Base-by-base conservation (phyloP, 495 filamentous ascomycete genomes). In the Chaetomium fimeti region DNA sequence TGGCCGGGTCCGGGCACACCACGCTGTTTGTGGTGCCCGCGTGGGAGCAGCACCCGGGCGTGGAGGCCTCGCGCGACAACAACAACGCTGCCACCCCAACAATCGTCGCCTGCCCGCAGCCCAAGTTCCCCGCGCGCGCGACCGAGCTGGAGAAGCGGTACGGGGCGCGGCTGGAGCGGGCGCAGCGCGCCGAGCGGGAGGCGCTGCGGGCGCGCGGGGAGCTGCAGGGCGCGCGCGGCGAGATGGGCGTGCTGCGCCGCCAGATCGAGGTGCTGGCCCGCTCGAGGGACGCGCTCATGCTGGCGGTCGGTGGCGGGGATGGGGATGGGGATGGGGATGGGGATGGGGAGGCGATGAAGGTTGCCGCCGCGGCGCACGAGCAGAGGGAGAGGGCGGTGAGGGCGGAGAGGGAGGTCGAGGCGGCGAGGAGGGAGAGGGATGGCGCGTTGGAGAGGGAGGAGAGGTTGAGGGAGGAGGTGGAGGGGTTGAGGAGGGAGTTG, bases 1-100 rank as follows among this genome's bases (percentile, higher is more conserved):
- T 84, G 0, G 73, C 75, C 15, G 71, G 70, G 20, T 70, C 69
- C n/a, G 79, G 78, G 5, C 68, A 65, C 0, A 66, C 64, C 8
- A 75, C 78, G 0, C 65, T 85, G 57, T 85, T 84, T 65, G 73
- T 84, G 25, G 69, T 83, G 51, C 83, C 82, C 3, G 83, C 79
- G 15, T 78, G 76, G 60, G 68, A 71, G 20, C 67, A 74, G 29
- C 81, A 82, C 62, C 78, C 81, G 0, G 78, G 64, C 38, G 76
- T 74, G 49, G 69, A 66, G 57, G 65, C 76, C 32, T 83, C 79
- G 8, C 68, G 73, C 20, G 68, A 75, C n/a, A 53, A 68, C 78
- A 22, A 81, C 83, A 68, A 66, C 57, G 15, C n/a, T n/a, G n/a
- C n/a, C n/a, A 68, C 75, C 40, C 81, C 82, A 12, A 82, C 78